phyloP scores from a whole-genome alignment of 2,329 filamentous ascomycete species.

The Penicillium brasilianum region DNA sequence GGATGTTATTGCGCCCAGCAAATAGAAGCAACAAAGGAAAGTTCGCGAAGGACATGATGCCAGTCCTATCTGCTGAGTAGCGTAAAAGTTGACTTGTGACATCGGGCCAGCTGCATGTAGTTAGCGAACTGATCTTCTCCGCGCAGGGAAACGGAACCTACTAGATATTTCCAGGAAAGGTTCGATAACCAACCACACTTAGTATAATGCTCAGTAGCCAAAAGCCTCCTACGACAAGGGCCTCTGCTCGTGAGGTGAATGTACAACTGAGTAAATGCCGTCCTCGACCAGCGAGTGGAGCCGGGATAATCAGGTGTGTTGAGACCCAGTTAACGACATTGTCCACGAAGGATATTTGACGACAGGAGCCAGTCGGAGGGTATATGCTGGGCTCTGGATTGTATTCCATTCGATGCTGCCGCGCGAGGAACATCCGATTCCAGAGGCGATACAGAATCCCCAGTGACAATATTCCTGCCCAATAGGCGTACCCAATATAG shows the following conservation, averaged over 20 bases:
- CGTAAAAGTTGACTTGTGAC: slow-evolving; percentile 52
- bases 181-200: slow-evolving; percentile 52
- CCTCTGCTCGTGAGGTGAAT: slow-evolving; percentile 56
- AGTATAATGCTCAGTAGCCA: slow-evolving; percentile 52
- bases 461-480: slow-evolving; percentile 42
- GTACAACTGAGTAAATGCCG: slow-evolving; percentile 51
- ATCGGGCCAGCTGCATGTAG: slow-evolving; percentile 34
- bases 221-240: slow-evolving; percentile 51
- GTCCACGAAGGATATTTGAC: slow-evolving; percentile 3
- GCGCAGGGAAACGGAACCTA: slow-evolving; percentile 32
- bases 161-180: slow-evolving; percentile 56
- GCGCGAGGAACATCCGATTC: slow-evolving; percentile 25
- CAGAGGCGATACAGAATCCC: slow-evolving; percentile 42
- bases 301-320: slow-evolving; percentile 50
- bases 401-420: slow-evolving; percentile 10
- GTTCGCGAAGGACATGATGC: slow-evolving; percentile 67
- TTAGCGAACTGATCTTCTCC: slow-evolving; percentile 8
- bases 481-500: slow-evolving; percentile 46
- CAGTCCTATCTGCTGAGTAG: slow-evolving; percentile 67
- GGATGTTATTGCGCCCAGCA: slow-evolving; percentile 68
- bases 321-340: slow-evolving; percentile 39
- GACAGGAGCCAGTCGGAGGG: slow-evolving; percentile 8
- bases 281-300: slow-evolving; percentile 50
- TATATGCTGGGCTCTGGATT: slow-evolving; percentile 5
- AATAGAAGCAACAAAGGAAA: slow-evolving; percentile 70